These are phyloP conservation scores for Byssothecium circinans DNA, from an alignment of 2,329 filamentous ascomycete species.

Conservation along the genomic window DNA sequence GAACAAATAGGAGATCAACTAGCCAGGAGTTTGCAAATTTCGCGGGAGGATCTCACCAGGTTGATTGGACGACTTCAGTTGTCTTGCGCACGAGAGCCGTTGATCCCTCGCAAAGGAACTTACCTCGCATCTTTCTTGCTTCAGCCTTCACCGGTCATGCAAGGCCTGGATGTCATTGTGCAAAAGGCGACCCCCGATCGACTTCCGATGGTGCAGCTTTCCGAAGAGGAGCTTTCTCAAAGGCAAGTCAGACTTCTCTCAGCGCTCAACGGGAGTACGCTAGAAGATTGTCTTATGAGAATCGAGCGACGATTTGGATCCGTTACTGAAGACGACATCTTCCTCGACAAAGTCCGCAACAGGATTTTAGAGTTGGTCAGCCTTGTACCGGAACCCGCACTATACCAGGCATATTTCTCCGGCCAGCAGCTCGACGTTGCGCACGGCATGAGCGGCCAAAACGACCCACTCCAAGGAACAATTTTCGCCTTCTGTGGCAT, in stretches of 20 bases:
- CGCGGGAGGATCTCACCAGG: conserved; percentile 60
- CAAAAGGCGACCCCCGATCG: conserved; percentile 44
- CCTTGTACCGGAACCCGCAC: conserved; percentile 45
- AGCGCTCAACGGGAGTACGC: conserved; percentile 28
- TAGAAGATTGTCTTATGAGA: conserved; percentile 34
- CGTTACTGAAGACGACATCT: conserved; percentile 22
- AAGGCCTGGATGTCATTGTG: conserved; percentile 50
- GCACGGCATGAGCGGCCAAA: conserved; percentile 24
- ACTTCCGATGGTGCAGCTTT: conserved; percentile 49
- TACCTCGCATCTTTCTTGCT: conserved; percentile 45
- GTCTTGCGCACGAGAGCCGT: conserved; percentile 25
- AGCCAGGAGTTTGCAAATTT: conserved; percentile 73
- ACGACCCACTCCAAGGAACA: conserved; percentile 33
- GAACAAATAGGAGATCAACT: conserved; percentile 67
- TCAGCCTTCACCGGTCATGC: conserved; percentile 42
- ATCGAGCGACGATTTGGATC: conserved; percentile 32
- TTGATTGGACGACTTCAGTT: conserved; percentile 70
- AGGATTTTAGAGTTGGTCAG: conserved; percentile 42
- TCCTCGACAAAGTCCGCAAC: conserved; percentile 32
- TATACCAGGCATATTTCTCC: conserved; percentile 49
- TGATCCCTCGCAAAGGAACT: conserved; percentile 54
- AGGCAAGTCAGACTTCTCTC: conserved; percentile 24
- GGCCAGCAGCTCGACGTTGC: conserved; percentile 42
- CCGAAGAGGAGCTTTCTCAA: conserved; percentile 28
- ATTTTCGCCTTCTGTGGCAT: conserved; percentile 51